Evolutionary conservation across 2,329 filamentous ascomycete genomes (phyloP).

Genomic region (Delphinella strobiligena): DNA sequence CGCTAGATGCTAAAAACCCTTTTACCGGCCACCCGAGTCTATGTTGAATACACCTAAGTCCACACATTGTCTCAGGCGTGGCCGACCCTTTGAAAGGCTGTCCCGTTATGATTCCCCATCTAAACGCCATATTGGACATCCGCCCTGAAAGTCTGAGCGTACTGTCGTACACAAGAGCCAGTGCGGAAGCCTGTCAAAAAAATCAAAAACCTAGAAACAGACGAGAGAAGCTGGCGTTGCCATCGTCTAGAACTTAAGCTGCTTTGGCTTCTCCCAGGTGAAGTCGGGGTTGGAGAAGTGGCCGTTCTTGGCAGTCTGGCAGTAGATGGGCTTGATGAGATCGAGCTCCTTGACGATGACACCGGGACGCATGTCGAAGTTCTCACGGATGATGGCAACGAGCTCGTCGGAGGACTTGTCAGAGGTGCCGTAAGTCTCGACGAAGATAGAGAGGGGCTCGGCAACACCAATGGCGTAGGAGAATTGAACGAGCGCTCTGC

Average conservation of each 20-base stretch:
- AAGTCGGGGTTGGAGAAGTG: slow-evolving; percentile 99
- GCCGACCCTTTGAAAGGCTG: slow-evolving; percentile 7
- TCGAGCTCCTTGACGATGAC: slow-evolving; percentile 97
- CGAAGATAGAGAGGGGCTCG: slow-evolving; percentile 94
- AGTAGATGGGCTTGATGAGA: slow-evolving; percentile 93
- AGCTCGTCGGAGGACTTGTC: slow-evolving; percentile 82
- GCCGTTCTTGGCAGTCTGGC: slow-evolving; percentile 97
- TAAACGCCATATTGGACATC: neutral
- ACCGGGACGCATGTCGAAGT: slow-evolving; percentile 97
- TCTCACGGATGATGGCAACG: slow-evolving; percentile 82
- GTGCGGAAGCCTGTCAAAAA: slow-evolving; percentile 5
- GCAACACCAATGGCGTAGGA: slow-evolving; percentile 99
- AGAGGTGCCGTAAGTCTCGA: slow-evolving; percentile 95
- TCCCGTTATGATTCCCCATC: slow-evolving; percentile 4
- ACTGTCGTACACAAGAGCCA: slow-evolving; percentile 1
- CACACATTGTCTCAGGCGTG: slow-evolving; percentile 11
- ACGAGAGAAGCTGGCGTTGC: slow-evolving; percentile 2
- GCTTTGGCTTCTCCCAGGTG: slow-evolving; percentile 97
- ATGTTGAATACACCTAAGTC: slow-evolving; percentile 13
- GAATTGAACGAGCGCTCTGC: slow-evolving; percentile 90
- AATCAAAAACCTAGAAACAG: slow-evolving; percentile 1
- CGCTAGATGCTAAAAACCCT: slow-evolving; percentile 14
- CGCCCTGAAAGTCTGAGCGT: slow-evolving; percentile 1
- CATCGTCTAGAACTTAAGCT: slow-evolving; percentile 69
- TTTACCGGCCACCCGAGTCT: slow-evolving; percentile 11